Percentiles rank a stretch among this genome's conserved stretches.
Evolutionary conservation across 768 basidiomycete genomes (phyloP).

Genomic region (Boletus rubescentipes): DNA sequence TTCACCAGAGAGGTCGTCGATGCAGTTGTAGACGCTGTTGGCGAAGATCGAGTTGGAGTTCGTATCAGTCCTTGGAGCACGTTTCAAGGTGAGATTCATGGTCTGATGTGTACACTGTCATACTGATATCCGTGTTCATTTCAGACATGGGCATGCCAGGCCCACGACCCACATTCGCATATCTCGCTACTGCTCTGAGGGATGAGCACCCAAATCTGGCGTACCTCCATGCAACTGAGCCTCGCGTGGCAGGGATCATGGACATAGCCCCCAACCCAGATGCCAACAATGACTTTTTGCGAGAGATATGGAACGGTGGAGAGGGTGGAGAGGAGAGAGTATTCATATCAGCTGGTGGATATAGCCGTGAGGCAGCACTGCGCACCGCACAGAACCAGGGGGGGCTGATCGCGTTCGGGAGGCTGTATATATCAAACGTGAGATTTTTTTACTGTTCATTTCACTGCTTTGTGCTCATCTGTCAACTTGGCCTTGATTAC

Average conservation of each 20-base stretch:
- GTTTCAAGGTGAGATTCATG: neutral
- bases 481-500: neutral
- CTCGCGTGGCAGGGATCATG: conserved; percentile 25
- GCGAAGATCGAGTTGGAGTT: neutral
- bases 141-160: conserved; percentile 54
- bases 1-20: neutral
- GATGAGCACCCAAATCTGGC: conserved; percentile 36
- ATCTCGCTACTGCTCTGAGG: conserved; percentile 43
- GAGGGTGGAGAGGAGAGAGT: neutral
- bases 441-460: neutral
- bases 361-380: neutral
- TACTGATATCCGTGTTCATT: neutral
- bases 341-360: conserved; percentile 1
- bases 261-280: neutral
- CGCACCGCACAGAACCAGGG: neutral
- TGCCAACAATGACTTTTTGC: neutral
- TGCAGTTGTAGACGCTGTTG: neutral
- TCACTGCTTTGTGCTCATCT: neutral
- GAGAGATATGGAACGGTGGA: neutral
- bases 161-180: conserved; percentile 52
- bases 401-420: neutral
- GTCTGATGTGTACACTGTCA: neutral
- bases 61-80: conserved; percentile 1
- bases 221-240: conserved; percentile 52
- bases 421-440: conserved; percentile 4